phyloP scores from a whole-genome alignment of 768 basidiomycete genomes.

The Leccinum pellstonianum region DNA sequence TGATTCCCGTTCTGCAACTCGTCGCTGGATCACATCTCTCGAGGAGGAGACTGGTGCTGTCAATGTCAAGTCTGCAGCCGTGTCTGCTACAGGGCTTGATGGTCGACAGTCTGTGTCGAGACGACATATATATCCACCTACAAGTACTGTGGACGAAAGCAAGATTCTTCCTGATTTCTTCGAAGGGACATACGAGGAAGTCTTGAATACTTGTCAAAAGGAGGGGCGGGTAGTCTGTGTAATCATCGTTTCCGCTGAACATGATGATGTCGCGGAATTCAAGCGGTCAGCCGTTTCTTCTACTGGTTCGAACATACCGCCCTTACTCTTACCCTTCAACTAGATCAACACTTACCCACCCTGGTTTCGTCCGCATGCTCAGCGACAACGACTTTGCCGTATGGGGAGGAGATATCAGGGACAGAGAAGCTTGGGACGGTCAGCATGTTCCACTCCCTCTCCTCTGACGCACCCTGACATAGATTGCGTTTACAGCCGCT shows the following conservation, averaged over 20 bases:
- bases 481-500: slow-evolving; percentile 37
- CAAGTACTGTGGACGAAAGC: slow-evolving; percentile 32
- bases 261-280: slow-evolving; percentile 86
- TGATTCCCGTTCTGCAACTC: slow-evolving; percentile 55
- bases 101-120: slow-evolving; percentile 46
- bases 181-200: slow-evolving; percentile 78
- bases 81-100: slow-evolving; percentile 39
- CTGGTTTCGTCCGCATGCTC: slow-evolving; percentile 63
- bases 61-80: slow-evolving; percentile 44
- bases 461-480: slow-evolving; percentile 1
- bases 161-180: slow-evolving; percentile 79
- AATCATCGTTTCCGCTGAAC: slow-evolving; percentile 82
- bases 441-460: slow-evolving; percentile 2
- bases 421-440: slow-evolving; percentile 81
- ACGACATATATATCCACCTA: slow-evolving; percentile 27
- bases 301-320: no score
- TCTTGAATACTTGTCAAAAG: slow-evolving; percentile 64
- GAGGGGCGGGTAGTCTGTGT: slow-evolving; percentile 77
- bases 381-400: slow-evolving; percentile 74
- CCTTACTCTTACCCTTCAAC: neutral
- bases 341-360: slow-evolving; percentile 75
- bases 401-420: slow-evolving; percentile 92
- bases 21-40: slow-evolving; percentile 75
- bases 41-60: slow-evolving; percentile 85
- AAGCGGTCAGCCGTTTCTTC: slow-evolving; percentile 55